Evolutionary conservation across 2,329 filamentous ascomycete species (phyloP).

Genomic region (Madurella mycetomatis): DNA sequence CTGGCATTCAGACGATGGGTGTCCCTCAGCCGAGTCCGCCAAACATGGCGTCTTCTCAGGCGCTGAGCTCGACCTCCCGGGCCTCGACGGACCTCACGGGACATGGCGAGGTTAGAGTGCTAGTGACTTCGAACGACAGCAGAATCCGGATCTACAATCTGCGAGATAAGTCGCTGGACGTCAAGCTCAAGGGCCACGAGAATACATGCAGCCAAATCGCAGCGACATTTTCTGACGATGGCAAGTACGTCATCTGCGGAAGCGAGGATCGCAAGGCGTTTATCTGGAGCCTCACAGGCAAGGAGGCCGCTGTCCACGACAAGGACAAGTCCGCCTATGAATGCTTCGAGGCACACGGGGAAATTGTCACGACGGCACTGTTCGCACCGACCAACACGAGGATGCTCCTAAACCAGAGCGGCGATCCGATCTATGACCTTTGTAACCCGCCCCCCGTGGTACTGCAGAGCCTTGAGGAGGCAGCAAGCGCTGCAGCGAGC

Average conservation of each 20-base stretch:
- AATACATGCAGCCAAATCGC: slow-evolving; percentile 88
- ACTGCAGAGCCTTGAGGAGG: slow-evolving; percentile 69
- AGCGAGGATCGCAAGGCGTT: slow-evolving; percentile 89
- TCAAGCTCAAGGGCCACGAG: slow-evolving; percentile 88
- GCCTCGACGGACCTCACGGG: slow-evolving; percentile 14
- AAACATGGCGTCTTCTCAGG: slow-evolving; percentile 24
- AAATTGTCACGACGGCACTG: slow-evolving; percentile 83
- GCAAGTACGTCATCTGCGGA: slow-evolving; percentile 80
- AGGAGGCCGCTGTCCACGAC: slow-evolving; percentile 64
- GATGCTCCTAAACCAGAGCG: slow-evolving; percentile 71
- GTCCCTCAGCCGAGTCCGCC: slow-evolving; percentile 41
- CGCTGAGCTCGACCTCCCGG: slow-evolving; percentile 11
- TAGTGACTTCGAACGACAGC: slow-evolving; percentile 94
- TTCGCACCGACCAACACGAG: slow-evolving; percentile 78
- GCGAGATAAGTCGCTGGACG: slow-evolving; percentile 75
- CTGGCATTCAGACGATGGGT: slow-evolving; percentile 75
- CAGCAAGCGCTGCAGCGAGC: slow-evolving; percentile 34
- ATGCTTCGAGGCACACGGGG: slow-evolving; percentile 83
- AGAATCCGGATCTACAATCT: slow-evolving; percentile 86
- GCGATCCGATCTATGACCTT: slow-evolving; percentile 91
- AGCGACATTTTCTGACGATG: slow-evolving; percentile 83
- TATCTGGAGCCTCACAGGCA: slow-evolving; percentile 70
- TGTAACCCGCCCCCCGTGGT: slow-evolving; percentile 93
- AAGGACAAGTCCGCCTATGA: slow-evolving; percentile 81
- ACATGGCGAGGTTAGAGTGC: slow-evolving; percentile 66